phyloP scores from a whole-genome alignment of 495 filamentous ascomycete species.

The Podospora anserina region DNA sequence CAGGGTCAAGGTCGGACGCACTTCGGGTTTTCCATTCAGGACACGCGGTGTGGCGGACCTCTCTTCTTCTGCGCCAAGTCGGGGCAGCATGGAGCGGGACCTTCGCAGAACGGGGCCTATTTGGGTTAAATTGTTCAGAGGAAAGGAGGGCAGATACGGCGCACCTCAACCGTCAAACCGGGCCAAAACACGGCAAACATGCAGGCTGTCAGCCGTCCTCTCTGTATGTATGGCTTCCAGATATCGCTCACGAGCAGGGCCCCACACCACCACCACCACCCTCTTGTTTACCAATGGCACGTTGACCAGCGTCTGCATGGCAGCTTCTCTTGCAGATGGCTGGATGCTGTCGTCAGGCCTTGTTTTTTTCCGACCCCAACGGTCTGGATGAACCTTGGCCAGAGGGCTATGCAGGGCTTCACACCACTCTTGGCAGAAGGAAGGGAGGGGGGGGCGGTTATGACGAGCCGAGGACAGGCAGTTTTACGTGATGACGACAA shows the following conservation, averaged over 20 bases:
- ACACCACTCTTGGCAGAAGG: no score
- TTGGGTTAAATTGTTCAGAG: not conserved
- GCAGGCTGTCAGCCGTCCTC: not conserved
- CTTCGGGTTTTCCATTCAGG: not conserved
- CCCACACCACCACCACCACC: not conserved
- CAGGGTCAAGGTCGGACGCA: not conserved
- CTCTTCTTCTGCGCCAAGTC: not conserved
- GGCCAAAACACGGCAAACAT: not conserved
- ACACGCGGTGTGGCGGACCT: not conserved
- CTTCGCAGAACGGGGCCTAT: not conserved
- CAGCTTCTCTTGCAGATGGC: not conserved
- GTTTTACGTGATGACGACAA: not conserved
- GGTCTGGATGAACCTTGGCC: not conserved
- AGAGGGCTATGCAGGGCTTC: no score
- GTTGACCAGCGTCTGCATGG: not conserved
- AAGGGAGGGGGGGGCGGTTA: not conserved
- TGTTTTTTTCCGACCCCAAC: constrained; percentile 5
- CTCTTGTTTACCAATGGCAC: not conserved
- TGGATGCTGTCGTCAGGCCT: not conserved
- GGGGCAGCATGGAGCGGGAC: not conserved
- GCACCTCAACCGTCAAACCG: no score
- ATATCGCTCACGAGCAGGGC: not conserved
- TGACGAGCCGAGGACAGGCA: not conserved
- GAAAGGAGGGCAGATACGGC: not conserved
- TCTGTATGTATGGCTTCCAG: not conserved